Conservation (phyloP, 192 early-diverging fungal species). For the Rhizophagus sp. region DNA sequence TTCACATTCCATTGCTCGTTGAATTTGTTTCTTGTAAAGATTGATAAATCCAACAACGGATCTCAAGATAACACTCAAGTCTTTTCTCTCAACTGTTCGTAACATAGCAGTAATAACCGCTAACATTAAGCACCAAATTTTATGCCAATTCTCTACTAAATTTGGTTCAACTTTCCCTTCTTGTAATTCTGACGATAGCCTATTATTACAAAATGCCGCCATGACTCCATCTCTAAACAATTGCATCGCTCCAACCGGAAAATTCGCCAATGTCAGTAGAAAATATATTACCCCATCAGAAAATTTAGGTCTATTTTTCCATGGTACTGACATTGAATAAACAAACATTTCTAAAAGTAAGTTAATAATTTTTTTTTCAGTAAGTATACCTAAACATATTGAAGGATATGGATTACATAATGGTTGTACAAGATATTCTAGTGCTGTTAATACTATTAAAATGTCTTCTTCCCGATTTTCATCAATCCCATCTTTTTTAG, state of each 20-base stretch:
- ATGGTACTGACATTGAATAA: slow-evolving; percentile 11
- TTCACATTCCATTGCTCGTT: slow-evolving; percentile 42
- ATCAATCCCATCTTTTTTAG: neutral
- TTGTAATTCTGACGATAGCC: neutral
- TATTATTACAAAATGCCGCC: slow-evolving; percentile 10
- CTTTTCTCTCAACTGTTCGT: slow-evolving; percentile 38
- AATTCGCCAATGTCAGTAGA: slow-evolving; percentile 16
- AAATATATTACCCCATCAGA: slow-evolving; percentile 15
- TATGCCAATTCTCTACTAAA: slow-evolving; percentile 38
- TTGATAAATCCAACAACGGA: slow-evolving; percentile 48
- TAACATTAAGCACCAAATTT: slow-evolving; percentile 54
- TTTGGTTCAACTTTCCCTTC: slow-evolving; percentile 6
- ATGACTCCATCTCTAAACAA: slow-evolving; percentile 10
- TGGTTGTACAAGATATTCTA: slow-evolving; percentile 19
- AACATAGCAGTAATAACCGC: slow-evolving; percentile 46
- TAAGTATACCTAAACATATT: slow-evolving; percentile 14
- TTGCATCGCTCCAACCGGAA: slow-evolving; percentile 10
- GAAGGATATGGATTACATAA: slow-evolving; percentile 17
- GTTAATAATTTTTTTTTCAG: slow-evolving; percentile 9
- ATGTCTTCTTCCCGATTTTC: slow-evolving; percentile 15
- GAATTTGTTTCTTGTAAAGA: slow-evolving; percentile 48
- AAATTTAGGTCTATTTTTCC: slow-evolving; percentile 18
- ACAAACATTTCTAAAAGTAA: slow-evolving; percentile 21
- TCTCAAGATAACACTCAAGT: slow-evolving; percentile 44
- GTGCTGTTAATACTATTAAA: slow-evolving; percentile 3